Conservation (phyloP, 768 basidiomycete species). For the Jaapia argillacea region DNA sequence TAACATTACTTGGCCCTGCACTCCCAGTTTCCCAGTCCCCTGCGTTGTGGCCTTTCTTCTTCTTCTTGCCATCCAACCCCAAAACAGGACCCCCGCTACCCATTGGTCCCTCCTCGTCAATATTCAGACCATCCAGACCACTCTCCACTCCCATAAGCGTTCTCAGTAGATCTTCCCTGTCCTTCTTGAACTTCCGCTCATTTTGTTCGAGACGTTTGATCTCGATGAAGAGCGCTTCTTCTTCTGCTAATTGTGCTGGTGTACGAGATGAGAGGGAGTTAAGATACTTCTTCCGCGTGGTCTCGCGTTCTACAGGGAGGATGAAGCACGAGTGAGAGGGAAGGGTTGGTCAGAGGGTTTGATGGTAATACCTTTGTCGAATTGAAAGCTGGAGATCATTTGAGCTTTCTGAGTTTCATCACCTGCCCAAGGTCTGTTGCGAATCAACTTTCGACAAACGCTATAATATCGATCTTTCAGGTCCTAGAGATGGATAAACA, state of each 20-base stretch:
- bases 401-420: conserved; percentile 65
- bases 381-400: conserved; percentile 62
- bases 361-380: conserved; percentile 67
- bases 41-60: conserved; percentile 33
- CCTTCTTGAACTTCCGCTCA: conserved; percentile 79
- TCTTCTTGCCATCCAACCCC: conserved; percentile 35
- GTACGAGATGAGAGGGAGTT: conserved; percentile 83
- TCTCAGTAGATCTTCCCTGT: conserved; percentile 79
- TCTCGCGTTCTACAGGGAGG: conserved; percentile 62
- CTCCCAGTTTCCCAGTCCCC: neutral
- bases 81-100: conserved; percentile 33
- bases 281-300: conserved; percentile 82
- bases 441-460: conserved; percentile 80
- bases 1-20: conserved; percentile 14
- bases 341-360: neutral
- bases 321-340: conserved; percentile 1
- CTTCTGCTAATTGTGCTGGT: conserved; percentile 83
- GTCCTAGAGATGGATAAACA: conserved; percentile 39
- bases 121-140: conserved; percentile 64
- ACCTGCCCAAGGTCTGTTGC: conserved; percentile 76
- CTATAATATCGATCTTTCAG: conserved; percentile 92
- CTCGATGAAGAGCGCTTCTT: conserved; percentile 90
- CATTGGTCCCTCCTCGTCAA: conserved; percentile 50
- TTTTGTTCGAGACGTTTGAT: conserved; percentile 92
- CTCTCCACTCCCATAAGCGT: conserved; percentile 82